phyloP scores from a whole-genome alignment of 2,329 filamentous ascomycete species.

The Fusarium sp. region DNA sequence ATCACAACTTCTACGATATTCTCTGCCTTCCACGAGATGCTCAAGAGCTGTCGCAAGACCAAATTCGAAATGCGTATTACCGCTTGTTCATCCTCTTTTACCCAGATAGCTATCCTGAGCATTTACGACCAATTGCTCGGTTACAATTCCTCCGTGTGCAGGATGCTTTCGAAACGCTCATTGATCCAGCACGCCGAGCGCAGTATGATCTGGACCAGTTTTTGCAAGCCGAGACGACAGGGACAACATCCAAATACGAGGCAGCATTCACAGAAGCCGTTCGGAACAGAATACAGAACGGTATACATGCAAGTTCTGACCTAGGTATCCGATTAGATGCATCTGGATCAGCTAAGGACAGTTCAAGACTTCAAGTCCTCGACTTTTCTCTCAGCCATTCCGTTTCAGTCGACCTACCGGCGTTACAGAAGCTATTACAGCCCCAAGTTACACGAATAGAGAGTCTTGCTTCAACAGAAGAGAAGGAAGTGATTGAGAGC shows the following conservation, averaged over 20 bases:
- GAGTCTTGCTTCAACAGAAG: conserved; percentile 36
- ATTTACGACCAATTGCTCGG: conserved; percentile 57
- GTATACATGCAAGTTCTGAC: conserved; percentile 54
- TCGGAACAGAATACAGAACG: conserved; percentile 40
- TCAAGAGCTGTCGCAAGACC: conserved; percentile 48
- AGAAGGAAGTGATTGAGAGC: conserved; percentile 22
- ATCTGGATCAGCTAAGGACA: conserved; percentile 29
- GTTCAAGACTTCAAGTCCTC: conserved; percentile 49
- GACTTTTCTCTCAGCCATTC: conserved; percentile 60
- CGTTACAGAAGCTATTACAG: conserved; percentile 50
- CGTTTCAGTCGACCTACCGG: conserved; percentile 55
- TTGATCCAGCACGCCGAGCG: conserved; percentile 59
- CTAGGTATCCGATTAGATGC: conserved; percentile 57
- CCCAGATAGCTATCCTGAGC: conserved; percentile 59
- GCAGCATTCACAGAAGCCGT: conserved; percentile 43
- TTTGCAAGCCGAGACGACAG: conserved; percentile 40
- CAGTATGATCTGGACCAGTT: conserved; percentile 59
- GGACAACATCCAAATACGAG: conserved; percentile 39
- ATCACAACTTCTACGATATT: conserved; percentile 61
- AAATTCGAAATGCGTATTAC: conserved; percentile 62
- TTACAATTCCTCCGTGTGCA: conserved; percentile 60
- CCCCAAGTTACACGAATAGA: conserved; percentile 47
- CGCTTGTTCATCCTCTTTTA: conserved; percentile 63
- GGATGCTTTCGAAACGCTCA: conserved; percentile 64
- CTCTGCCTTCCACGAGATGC: conserved; percentile 59